Percentiles rank a stretch among this genome's conserved stretches.
Evolutionary conservation across 352 stramenopile genomes (phyloP).

Genomic region (Phytophthora tentaculata): DNA sequence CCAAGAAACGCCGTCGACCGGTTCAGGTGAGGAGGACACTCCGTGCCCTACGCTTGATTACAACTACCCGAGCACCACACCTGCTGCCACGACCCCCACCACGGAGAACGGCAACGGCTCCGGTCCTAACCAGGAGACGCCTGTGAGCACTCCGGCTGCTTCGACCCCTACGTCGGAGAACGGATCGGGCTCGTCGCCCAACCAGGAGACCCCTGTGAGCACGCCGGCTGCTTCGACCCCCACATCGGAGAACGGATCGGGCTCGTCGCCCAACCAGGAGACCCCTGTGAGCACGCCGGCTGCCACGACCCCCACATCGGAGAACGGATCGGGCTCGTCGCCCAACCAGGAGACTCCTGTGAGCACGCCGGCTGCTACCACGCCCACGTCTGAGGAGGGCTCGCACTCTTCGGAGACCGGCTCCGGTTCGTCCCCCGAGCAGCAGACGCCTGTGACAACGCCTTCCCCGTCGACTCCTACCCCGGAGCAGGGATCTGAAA

Average conservation of each 20-base stretch:
- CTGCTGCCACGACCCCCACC: slow-evolving; percentile 1
- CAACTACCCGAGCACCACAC: slow-evolving; percentile 18
- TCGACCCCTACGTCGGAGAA: slow-evolving; percentile 7
- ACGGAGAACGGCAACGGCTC: slow-evolving; percentile 6
- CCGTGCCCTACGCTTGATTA: slow-evolving; percentile 34
- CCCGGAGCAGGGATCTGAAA: background rate
- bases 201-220: too few species aligned
- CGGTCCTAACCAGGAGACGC: slow-evolving; percentile 5
- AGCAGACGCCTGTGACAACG: slow-evolving; percentile 16
- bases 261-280: background rate
- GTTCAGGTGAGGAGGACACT: slow-evolving; percentile 18
- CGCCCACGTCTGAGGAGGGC: background rate
- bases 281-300: too few species aligned
- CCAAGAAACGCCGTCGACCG: slow-evolving; percentile 5
- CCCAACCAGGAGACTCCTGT: slow-evolving; percentile 1
- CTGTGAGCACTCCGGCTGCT: slow-evolving; percentile 14
- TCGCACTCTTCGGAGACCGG: slow-evolving; percentile 1
- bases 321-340: slow-evolving; percentile 4
- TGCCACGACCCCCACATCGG: background rate
- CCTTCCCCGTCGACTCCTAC: slow-evolving; percentile 16
- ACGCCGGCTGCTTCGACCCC: background rate
- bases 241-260: background rate
- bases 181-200: background rate
- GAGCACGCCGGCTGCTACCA: slow-evolving; percentile 8
- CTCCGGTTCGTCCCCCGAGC: background rate